Percentiles rank a stretch among this genome's conserved stretches.
Conservation (phyloP, 1,284 basidiomycete genomes). For the Exobasidium cylindrosporum region DNA sequence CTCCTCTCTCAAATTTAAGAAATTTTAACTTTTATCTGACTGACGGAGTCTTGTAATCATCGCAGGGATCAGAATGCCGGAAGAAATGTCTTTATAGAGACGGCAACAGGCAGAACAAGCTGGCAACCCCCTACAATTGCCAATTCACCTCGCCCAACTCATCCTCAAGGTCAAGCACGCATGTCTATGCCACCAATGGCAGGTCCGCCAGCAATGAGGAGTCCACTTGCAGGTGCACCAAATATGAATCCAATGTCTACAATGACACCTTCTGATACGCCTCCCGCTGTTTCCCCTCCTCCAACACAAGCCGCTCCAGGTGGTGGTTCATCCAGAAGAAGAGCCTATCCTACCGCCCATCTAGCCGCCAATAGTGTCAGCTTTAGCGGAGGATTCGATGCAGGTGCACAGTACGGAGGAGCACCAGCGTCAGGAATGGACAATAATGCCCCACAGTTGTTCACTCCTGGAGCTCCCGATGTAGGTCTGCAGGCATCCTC, state of each 20-base stretch:
- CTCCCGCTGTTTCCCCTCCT: conserved; percentile 23
- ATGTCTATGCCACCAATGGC: conserved; percentile 53
- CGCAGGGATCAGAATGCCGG: conserved; percentile 75
- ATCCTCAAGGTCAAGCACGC: conserved; percentile 46
- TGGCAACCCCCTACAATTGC: conserved; percentile 53
- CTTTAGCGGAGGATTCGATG: conserved; percentile 54
- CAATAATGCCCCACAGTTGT: conserved; percentile 30
- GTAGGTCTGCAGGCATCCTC: conserved; percentile 4
- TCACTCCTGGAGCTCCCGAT: conserved; percentile 31
- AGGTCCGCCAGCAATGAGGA: conserved; percentile 33
- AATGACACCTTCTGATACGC: conserved; percentile 27
- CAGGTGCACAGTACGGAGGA: conserved; percentile 21
- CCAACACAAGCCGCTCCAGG: conserved; percentile 53
- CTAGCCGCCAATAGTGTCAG: conserved; percentile 52
- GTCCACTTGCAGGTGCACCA: conserved; percentile 1
- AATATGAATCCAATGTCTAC: conserved; percentile 23
- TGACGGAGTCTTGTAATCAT: too few species aligned
- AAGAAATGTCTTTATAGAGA: conserved; percentile 67
- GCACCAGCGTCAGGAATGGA: conserved; percentile 21
- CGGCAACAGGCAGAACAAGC: conserved; percentile 53
- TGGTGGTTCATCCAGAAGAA: conserved; percentile 51
- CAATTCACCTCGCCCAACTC: conserved; percentile 41
- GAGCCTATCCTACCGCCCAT: conserved; percentile 58
- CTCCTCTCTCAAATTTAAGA: too few species aligned
- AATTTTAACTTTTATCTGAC: too few species aligned